These are phyloP conservation scores for Yamadazyma conglobata DNA, from an alignment of 1,139 yeast species.

Conservation along the genomic window DNA sequence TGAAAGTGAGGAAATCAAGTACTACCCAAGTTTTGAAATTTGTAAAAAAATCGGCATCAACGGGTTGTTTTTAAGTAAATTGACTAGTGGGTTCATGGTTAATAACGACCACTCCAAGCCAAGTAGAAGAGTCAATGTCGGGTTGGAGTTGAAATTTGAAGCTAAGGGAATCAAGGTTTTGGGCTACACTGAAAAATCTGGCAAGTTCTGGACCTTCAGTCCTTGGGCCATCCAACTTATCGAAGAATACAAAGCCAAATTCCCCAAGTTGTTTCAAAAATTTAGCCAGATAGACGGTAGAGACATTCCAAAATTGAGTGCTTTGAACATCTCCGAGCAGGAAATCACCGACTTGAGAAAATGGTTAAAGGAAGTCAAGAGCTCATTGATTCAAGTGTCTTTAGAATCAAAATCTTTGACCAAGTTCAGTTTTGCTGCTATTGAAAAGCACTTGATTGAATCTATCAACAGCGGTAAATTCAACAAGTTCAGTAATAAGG, in stretches of 20 bases:
- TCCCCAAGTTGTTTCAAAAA: constrained; percentile 54
- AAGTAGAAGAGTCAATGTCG: constrained; percentile 61
- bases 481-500: constrained; percentile 45
- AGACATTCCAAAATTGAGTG: constrained; percentile 28
- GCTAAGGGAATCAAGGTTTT: constrained; percentile 75
- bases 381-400: constrained; percentile 59
- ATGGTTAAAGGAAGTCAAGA: constrained; percentile 60
- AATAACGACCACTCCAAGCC: constrained; percentile 42
- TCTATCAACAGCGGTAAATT: constrained; percentile 36
- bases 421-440: constrained; percentile 56
- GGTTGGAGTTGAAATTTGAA: constrained; percentile 83
- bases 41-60: constrained; percentile 56
- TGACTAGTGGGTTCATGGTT: constrained; percentile 72
- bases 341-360: constrained; percentile 42
- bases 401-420: constrained; percentile 80
- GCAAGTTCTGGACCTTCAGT: constrained; percentile 81
- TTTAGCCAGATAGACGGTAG: constrained; percentile 16
- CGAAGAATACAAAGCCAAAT: constrained; percentile 55
- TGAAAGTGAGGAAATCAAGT: constrained; percentile 56
- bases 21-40: constrained; percentile 66
- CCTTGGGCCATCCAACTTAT: constrained; percentile 68
- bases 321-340: constrained; percentile 22
- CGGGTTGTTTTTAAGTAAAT: constrained; percentile 66
- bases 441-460: constrained; percentile 61
- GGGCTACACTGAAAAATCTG: constrained; percentile 73